Evolutionary conservation across 345 rosid genomes (phyloP).

Genomic region (Brassica incana): DNA sequence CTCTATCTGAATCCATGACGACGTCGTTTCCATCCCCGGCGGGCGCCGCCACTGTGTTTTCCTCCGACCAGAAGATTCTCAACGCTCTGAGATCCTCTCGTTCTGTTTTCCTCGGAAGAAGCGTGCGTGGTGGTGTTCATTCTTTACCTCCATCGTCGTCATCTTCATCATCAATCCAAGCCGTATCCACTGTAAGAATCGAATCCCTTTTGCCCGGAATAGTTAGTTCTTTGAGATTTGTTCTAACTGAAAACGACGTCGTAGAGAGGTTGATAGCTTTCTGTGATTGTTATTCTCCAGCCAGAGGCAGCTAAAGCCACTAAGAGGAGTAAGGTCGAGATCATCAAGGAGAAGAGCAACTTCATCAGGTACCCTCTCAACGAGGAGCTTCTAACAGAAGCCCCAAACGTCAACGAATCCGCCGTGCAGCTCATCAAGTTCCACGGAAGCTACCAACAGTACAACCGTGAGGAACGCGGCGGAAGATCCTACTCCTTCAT

Average conservation of each 20-base stretch:
- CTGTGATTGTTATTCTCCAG: conserved; percentile 36
- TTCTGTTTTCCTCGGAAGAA: conserved; percentile 42
- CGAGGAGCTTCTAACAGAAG: conserved; percentile 83
- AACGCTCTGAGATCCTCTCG: conserved; percentile 52
- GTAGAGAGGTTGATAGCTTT: too few relatives aligned
- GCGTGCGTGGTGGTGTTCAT: conserved; percentile 26
- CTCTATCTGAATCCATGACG: conserved; percentile 42
- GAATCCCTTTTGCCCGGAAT: neutral
- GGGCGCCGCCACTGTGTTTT: conserved; percentile 36
- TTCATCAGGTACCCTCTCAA: conserved; percentile 86
- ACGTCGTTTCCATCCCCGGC: conserved; percentile 63
- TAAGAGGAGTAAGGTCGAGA: conserved; percentile 90
- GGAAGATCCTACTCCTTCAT: conserved; percentile 78
- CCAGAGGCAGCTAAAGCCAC: conserved; percentile 49
- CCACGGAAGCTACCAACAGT: conserved; percentile 96
- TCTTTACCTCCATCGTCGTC: conserved; percentile 25
- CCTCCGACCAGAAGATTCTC: conserved; percentile 47
- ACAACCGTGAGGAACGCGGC: conserved; percentile 84
- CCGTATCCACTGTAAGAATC: conserved; percentile 72
- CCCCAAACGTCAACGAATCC: conserved; percentile 74
- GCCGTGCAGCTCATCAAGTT: conserved; percentile 84
- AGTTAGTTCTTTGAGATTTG: neutral
- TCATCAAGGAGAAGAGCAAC: conserved; percentile 87
- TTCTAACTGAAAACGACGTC: neutral
- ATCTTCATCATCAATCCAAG: conserved; percentile 47